Conservation (phyloP, 2,329 filamentous ascomycete species). For the Leptographium radiaticola region DNA sequence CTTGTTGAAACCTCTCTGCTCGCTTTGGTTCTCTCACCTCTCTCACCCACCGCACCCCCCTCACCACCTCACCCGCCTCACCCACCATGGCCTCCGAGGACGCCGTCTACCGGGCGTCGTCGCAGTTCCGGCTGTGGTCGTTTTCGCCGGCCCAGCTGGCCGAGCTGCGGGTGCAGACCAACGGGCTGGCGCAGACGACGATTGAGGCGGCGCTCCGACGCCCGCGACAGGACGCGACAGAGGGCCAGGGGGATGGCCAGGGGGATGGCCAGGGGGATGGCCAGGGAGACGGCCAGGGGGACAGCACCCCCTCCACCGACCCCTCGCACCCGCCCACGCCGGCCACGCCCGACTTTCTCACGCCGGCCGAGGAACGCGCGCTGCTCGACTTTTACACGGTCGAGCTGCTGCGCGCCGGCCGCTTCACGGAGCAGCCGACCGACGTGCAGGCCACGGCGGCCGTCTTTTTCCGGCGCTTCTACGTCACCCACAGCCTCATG, state of each 20-base stretch:
- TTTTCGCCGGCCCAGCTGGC: conserved; percentile 64
- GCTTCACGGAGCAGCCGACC: conserved; percentile 37
- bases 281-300: too few species aligned
- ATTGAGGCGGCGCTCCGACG: too few species aligned
- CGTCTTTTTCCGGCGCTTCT: conserved; percentile 87
- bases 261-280: too few species aligned
- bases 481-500: conserved; percentile 90
- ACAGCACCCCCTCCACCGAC: too few species aligned
- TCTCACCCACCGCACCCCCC: not conserved
- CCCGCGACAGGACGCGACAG: too few species aligned
- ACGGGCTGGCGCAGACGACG: conserved; percentile 45
- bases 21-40: too few species aligned
- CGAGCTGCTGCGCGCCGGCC: conserved; percentile 42
- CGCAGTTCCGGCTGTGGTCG: conserved; percentile 87
- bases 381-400: conserved; percentile 67
- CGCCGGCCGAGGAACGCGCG: conserved; percentile 66
- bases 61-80: not conserved
- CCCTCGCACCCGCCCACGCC: not conserved
- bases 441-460: conserved; percentile 61
- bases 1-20: too few species aligned
- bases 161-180: conserved; percentile 64
- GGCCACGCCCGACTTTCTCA: conserved; percentile 47
- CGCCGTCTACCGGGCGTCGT: conserved; percentile 76
- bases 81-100: conserved; percentile 65
- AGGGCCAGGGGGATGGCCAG: too few species aligned